Base-by-base conservation (phyloP, 345 rosid genomes). In the Lepidium africanum region DNA sequence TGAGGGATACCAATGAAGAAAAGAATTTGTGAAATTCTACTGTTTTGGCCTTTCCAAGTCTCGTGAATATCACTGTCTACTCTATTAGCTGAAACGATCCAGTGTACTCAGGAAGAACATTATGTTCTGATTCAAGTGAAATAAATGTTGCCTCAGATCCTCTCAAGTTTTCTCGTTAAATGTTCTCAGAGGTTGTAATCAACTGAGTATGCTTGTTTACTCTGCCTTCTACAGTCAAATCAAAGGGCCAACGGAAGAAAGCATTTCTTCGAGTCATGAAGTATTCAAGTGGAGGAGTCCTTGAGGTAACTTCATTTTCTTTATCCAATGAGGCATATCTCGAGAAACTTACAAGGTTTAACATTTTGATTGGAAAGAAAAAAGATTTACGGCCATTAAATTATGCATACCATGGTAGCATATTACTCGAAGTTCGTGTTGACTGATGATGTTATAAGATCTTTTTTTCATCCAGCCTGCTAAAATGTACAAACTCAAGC, bases 261-360 rank as follows among this genome's bases (percentile, higher is more conserved):
- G 95, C 99, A 75, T 86, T 86, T 84, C 95, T 94, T 75, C 91
- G 99, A 59, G 99, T 94, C 17, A 66, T 94, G 67, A 94, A 94
- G 71, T 89, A 91, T 75, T 89, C 99, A 57, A 86, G 84, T 15
- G 97, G 99, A 68, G 99, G 96, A 62, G 96, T 94, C 23, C 96
- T 91, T 16, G 99, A 94, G 99, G 97, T 94, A 86, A 41, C 56
- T 30, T 71, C 57, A 16, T 48, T 72, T 48, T 65, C 16, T 71
- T 47, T 47, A 17, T 57, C 47, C 17, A 33, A 15, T 35, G 47
- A 57, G 48, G 37, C 35, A 56, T 4, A 27, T 46, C 15, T 32
- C 1, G 11, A 52, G 49, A 53, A 71, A 36, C 40, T 14, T 13
- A 12, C 47, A 54, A 16, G 14, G 16, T 63, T 54, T 43, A 46